Evolutionary conservation across 2,329 filamentous ascomycete species (phyloP).

Genomic region (Neofusicoccum sp.): DNA sequence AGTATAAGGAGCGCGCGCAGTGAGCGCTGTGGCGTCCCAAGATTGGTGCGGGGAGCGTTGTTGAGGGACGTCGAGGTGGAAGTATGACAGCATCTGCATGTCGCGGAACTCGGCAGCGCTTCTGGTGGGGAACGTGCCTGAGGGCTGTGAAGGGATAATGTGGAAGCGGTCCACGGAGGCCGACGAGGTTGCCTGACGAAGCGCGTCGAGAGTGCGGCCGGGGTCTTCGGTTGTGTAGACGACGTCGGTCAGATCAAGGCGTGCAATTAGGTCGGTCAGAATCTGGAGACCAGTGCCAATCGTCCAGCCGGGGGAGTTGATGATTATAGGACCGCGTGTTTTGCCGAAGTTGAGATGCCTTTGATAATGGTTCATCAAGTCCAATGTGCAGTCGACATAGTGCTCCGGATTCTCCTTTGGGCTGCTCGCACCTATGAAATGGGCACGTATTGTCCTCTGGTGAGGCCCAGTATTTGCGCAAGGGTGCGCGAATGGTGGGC

Average conservation of each 20-base stretch:
- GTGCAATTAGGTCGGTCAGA: conserved; percentile 59
- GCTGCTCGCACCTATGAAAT: conserved; percentile 67
- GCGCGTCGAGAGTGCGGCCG: conserved; percentile 57
- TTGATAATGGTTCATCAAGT: conserved; percentile 64
- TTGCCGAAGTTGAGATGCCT: conserved; percentile 45
- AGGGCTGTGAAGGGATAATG: conserved; percentile 59
- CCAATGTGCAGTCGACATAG: conserved; percentile 65
- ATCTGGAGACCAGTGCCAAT: conserved; percentile 70
- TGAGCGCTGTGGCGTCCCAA: conserved; percentile 62
- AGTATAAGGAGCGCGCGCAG: conserved; percentile 60
- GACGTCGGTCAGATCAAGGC: conserved; percentile 61
- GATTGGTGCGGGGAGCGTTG: conserved; percentile 26
- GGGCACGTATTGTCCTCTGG: conserved; percentile 54
- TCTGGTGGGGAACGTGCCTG: conserved; percentile 43
- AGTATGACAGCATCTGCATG: conserved; percentile 82
- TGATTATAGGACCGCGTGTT: conserved; percentile 57
- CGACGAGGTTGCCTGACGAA: conserved; percentile 46
- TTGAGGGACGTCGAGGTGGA: conserved; percentile 55
- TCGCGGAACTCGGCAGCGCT: conserved; percentile 67
- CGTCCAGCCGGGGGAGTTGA: conserved; percentile 78
- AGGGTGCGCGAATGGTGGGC: conserved; percentile 68
- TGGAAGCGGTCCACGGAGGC: conserved; percentile 42
- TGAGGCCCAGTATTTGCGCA: conserved; percentile 26
- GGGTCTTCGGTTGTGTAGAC: conserved; percentile 65
- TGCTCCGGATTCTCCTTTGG: conserved; percentile 68